Conservation (phyloP, 768 basidiomycete species). For the Pleurotus platypus region DNA sequence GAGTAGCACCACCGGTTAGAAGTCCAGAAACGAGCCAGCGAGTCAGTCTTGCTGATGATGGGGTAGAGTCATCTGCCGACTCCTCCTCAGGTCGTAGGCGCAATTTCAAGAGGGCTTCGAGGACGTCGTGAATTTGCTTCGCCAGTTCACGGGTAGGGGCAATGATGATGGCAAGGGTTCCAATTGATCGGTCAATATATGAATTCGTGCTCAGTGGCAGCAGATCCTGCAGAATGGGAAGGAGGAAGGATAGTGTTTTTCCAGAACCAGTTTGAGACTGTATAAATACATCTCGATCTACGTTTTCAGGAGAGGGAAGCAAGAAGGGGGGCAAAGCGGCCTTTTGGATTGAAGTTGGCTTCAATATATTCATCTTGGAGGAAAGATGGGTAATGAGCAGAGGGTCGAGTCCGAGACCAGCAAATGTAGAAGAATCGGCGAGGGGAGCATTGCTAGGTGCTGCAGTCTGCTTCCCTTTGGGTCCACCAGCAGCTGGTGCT, state of each 20-base stretch:
- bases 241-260: constrained; percentile 89
- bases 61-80: constrained; percentile 41
- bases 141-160: constrained; percentile 95
- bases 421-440: constrained; percentile 70
- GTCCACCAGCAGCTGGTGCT: constrained; percentile 24
- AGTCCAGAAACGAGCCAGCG: constrained; percentile 94
- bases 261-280: constrained; percentile 98
- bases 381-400: constrained; percentile 75
- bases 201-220: constrained; percentile 86
- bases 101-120: constrained; percentile 76
- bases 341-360: constrained; percentile 89
- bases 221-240: constrained; percentile 94
- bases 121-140: constrained; percentile 95
- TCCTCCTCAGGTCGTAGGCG: constrained; percentile 62
- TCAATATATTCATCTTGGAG: constrained; percentile 75
- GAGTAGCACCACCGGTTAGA: constrained; percentile 90
- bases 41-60: constrained; percentile 49
- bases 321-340: constrained; percentile 60
- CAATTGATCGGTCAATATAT: constrained; percentile 92
- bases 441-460: constrained; percentile 85
- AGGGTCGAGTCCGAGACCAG: constrained; percentile 79
- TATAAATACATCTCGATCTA: constrained; percentile 78
- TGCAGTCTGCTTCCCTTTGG: constrained; percentile 21
- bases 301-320: constrained; percentile 28
- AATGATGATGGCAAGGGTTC: constrained; percentile 91